These are phyloP conservation scores for Teunomyces funiuensis DNA, from an alignment of 805 yeast genomes.

Conservation along the genomic window DNA sequence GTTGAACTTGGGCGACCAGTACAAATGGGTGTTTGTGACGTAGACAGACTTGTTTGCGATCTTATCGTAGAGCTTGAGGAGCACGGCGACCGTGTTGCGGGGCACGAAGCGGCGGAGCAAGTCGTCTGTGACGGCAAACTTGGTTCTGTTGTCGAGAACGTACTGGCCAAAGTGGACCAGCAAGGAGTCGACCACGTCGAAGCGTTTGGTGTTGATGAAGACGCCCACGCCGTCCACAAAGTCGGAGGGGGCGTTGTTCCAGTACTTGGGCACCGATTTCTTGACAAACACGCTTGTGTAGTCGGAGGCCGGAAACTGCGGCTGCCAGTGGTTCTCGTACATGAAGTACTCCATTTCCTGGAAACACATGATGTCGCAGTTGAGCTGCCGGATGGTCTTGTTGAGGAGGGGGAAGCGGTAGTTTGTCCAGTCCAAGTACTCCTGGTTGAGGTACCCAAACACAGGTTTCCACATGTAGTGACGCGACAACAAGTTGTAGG, in stretches of 20 bases:
- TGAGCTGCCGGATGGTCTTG: conserved; percentile 32
- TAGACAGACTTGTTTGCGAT: conserved; percentile 70
- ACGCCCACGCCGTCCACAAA: conserved; percentile 99
- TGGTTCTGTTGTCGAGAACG: conserved; percentile 75
- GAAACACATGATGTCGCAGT: conserved; percentile 60
- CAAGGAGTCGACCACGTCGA: conserved; percentile 61
- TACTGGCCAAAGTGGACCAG: conserved; percentile 79
- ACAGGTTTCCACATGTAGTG: conserved; percentile 63
- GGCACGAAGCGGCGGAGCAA: conserved; percentile 93
- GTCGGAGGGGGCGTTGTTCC: conserved; percentile 53
- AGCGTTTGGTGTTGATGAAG: conserved; percentile 69
- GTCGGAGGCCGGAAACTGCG: conserved; percentile 28
- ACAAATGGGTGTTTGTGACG: conserved; percentile 89
- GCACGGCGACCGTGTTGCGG: conserved; percentile 88
- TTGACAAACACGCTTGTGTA: conserved; percentile 48
- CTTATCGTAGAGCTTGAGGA: conserved; percentile 69
- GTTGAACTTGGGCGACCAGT: conserved; percentile 96
- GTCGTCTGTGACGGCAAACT: conserved; percentile 89
- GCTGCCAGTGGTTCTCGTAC: conserved; percentile 42
- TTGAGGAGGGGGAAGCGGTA: conserved; percentile 41
- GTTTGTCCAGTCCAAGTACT: conserved; percentile 47
- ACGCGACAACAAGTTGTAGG: conserved; percentile 49
- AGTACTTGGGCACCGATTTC: conserved; percentile 53
- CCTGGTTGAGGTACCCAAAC: conserved; percentile 49
- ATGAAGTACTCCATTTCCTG: conserved; percentile 50